Evolutionary conservation across 176 grass and related monocot genomes (phyloP).

Genomic region (Areca catechu): DNA sequence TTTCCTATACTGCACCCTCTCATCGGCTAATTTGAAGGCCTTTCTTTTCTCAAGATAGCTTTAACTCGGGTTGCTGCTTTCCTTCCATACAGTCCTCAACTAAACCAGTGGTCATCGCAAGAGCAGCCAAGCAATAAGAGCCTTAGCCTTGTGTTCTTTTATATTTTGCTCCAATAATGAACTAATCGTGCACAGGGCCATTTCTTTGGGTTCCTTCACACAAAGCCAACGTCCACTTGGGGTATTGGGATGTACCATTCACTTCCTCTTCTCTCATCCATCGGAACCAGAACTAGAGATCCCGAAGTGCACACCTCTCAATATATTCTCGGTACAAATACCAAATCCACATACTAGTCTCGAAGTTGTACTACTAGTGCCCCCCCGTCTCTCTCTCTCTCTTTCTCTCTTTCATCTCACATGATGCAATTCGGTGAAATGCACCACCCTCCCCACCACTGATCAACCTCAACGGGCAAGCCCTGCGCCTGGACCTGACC

Average conservation of each 20-base stretch:
- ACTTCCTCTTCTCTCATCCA: neutral
- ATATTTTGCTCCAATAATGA: too few species aligned
- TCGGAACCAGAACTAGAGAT: slow-evolving; percentile 29
- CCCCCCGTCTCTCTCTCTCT: slow-evolving; percentile 24
- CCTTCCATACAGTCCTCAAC: too few species aligned
- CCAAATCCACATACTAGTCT: slow-evolving; percentile 56
- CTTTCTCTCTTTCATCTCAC: slow-evolving; percentile 31
- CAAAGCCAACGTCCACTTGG: too few species aligned
- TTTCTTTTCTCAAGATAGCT: too few species aligned
- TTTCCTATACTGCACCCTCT: slow-evolving; percentile 6
- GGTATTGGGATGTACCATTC: neutral
- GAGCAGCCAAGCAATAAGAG: too few species aligned
- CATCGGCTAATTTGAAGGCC: too few species aligned
- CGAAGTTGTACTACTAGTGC: slow-evolving; percentile 31
- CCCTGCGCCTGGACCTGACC: slow-evolving; percentile 40
- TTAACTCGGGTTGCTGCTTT: too few species aligned
- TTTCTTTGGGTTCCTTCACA: too few species aligned
- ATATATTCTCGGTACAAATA: slow-evolving; percentile 96
- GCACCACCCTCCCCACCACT: slow-evolving; percentile 39
- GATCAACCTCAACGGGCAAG: slow-evolving; percentile 45
- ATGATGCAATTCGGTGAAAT: slow-evolving; percentile 93
- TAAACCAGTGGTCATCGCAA: too few species aligned
- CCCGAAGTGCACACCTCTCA: slow-evolving; percentile 64
- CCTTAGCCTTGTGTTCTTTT: too few species aligned
- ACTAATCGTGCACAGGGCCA: too few species aligned